A percentile compares a stretch with the other conserved stretches of the same genome.
phyloP scores from a whole-genome alignment of 1,284 basidiomycete genomes.

The Tilletia walkeri region DNA sequence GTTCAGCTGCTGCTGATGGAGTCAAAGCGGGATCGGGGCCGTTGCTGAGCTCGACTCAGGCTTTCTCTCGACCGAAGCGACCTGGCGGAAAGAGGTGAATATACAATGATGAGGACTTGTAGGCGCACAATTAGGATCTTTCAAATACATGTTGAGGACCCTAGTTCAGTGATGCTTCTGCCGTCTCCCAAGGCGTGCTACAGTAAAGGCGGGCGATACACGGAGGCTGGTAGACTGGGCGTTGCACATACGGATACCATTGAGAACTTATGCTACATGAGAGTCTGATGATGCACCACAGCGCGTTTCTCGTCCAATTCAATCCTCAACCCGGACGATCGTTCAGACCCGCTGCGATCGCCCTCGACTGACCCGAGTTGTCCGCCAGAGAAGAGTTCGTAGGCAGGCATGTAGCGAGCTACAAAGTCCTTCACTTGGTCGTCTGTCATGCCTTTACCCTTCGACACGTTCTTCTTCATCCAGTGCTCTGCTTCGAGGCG shows the following conservation, averaged over 20 bases:
- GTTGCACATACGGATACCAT: too few relatives aligned
- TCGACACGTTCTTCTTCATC: constrained; percentile 77
- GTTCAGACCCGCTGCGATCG: too few relatives aligned
- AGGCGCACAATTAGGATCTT: too few relatives aligned
- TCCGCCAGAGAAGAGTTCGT: constrained; percentile 27
- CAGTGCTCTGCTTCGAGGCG: constrained; percentile 78
- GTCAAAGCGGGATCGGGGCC: background rate
- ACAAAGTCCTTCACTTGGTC: constrained; percentile 68
- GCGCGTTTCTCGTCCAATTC: too few relatives aligned
- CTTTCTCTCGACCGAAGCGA: background rate
- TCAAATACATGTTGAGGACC: too few relatives aligned
- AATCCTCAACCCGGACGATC: too few relatives aligned
- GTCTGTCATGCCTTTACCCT: constrained; percentile 80
- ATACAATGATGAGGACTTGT: too few relatives aligned
- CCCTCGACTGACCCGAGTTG: background rate
- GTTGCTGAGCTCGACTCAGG: constrained; percentile 2
- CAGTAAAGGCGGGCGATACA: too few relatives aligned
- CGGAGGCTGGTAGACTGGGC: too few relatives aligned
- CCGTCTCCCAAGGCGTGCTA: too few relatives aligned
- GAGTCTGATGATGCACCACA: background rate
- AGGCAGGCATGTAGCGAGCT: constrained; percentile 35
- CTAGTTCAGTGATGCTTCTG: too few relatives aligned
- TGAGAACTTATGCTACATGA: too few relatives aligned
- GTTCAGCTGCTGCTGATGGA: background rate
- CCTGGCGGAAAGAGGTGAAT: background rate